phyloP scores from a whole-genome alignment of 495 filamentous ascomycete species.

The Haplographium delicatum region DNA sequence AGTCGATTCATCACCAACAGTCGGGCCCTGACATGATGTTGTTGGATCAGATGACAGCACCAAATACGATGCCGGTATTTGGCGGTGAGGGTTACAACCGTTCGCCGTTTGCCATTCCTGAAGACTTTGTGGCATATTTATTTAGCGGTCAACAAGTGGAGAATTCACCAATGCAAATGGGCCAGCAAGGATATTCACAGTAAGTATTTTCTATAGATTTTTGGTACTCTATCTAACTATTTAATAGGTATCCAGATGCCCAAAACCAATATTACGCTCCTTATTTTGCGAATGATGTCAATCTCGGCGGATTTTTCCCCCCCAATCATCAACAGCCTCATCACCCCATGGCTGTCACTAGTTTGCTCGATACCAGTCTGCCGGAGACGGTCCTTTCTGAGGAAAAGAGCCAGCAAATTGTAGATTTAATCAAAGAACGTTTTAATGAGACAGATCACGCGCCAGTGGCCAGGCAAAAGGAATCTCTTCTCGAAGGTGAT shows the following conservation, averaged over 20 bases:
- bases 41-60: constrained; percentile 61
- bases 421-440: constrained; percentile 76
- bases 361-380: constrained; percentile 76
- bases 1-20: constrained; percentile 34
- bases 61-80: constrained; percentile 76
- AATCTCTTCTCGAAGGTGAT: constrained; percentile 72
- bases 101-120: constrained; percentile 82
- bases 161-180: constrained; percentile 26
- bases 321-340: constrained; percentile 39
- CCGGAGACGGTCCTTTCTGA: constrained; percentile 79
- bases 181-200: constrained; percentile 42
- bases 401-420: constrained; percentile 75
- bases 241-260: constrained; percentile 43
- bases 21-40: constrained; percentile 46
- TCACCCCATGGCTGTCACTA: constrained; percentile 89
- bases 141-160: constrained; percentile 59
- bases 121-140: constrained; percentile 87
- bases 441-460: constrained; percentile 80
- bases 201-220: constrained; percentile 27
- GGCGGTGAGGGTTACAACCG: constrained; percentile 75
- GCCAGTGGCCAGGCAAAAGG: constrained; percentile 68
- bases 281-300: constrained; percentile 41
- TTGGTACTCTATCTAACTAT: constrained; percentile 4
- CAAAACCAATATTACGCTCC: constrained; percentile 47
- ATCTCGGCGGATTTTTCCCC: constrained; percentile 48